phyloP scores from a whole-genome alignment of 345 rosid species.

The Capsella bursapastoris region DNA sequence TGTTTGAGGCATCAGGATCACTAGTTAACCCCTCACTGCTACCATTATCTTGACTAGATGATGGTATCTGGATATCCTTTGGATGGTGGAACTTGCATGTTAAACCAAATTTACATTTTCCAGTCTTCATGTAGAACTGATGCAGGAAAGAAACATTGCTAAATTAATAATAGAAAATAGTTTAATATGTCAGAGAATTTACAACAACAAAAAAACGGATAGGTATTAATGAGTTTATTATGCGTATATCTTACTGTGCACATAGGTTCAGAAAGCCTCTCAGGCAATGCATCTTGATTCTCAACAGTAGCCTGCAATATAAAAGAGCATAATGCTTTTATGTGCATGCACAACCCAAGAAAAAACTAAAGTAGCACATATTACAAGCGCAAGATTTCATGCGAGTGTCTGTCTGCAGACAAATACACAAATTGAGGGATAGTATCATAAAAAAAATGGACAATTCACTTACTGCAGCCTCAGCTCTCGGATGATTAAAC shows the following conservation, averaged over 20 bases:
- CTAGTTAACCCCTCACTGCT: constrained; percentile 45
- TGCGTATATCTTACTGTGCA: constrained; percentile 72
- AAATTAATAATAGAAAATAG: constrained; percentile 33
- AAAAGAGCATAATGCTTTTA: constrained; percentile 30
- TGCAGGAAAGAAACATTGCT: constrained; percentile 36
- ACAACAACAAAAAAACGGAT: neutral
- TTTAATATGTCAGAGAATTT: constrained; percentile 11
- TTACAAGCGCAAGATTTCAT: constrained; percentile 13
- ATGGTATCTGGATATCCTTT: constrained; percentile 64
- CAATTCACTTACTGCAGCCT: constrained; percentile 50
- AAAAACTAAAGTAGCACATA: constrained; percentile 20
- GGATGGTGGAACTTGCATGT: constrained; percentile 97
- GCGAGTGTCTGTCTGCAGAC: neutral
- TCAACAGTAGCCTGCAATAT: constrained; percentile 62
- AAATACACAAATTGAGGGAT: constrained; percentile 11
- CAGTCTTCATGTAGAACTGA: constrained; percentile 93
- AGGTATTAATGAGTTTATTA: neutral
- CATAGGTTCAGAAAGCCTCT: constrained; percentile 78
- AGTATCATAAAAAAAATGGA: constrained; percentile 21
- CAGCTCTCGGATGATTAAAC: constrained; percentile 89
- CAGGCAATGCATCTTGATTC: constrained; percentile 62
- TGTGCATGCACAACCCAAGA: constrained; percentile 20
- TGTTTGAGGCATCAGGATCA: constrained; percentile 44
- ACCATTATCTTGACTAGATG: constrained; percentile 53
- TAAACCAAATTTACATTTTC: constrained; percentile 87